Evolutionary conservation across 805 yeast species (phyloP).

Genomic region (Saturnispora besseyi): DNA sequence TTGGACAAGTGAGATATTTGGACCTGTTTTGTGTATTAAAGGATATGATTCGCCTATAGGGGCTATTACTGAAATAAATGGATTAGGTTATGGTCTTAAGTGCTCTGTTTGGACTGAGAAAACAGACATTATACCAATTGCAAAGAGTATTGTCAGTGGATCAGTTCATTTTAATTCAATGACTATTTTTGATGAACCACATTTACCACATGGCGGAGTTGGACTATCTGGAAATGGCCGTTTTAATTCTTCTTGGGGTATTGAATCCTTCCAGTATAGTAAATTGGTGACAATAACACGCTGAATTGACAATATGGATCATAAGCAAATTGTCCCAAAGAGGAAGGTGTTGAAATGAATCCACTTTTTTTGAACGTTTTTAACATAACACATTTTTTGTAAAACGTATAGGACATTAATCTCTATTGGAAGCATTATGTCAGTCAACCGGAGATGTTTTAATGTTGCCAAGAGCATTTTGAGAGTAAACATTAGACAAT

Average conservation of each 20-base stretch:
- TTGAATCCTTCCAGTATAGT: slow-evolving; percentile 31
- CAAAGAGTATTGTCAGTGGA: slow-evolving; percentile 27
- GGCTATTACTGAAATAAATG: slow-evolving; percentile 23
- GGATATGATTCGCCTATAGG: slow-evolving; percentile 19
- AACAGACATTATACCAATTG: background rate
- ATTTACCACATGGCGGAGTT: slow-evolving; percentile 38
- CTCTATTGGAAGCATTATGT: background rate
- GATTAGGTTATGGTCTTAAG: slow-evolving; percentile 31
- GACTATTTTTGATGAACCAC: slow-evolving; percentile 20
- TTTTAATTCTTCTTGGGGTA: slow-evolving; percentile 38
- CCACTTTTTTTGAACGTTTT: background rate
- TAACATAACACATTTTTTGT: background rate
- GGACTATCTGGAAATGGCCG: slow-evolving; percentile 36
- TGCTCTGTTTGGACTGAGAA: slow-evolving; percentile 33
- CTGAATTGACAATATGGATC: background rate
- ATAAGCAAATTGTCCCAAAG: background rate
- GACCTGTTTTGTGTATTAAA: slow-evolving; percentile 32
- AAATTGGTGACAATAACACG: slow-evolving; percentile 17
- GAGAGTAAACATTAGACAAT: slow-evolving; percentile 21
- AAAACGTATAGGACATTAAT: background rate
- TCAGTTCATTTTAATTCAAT: slow-evolving; percentile 29
- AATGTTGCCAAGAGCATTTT: background rate
- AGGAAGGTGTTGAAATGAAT: background rate
- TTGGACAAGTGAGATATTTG: slow-evolving; percentile 32
- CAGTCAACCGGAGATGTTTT: background rate